Evolutionary conservation across 2,329 filamentous ascomycete genomes (phyloP).

Genomic region (Hypoxylon sp.): DNA sequence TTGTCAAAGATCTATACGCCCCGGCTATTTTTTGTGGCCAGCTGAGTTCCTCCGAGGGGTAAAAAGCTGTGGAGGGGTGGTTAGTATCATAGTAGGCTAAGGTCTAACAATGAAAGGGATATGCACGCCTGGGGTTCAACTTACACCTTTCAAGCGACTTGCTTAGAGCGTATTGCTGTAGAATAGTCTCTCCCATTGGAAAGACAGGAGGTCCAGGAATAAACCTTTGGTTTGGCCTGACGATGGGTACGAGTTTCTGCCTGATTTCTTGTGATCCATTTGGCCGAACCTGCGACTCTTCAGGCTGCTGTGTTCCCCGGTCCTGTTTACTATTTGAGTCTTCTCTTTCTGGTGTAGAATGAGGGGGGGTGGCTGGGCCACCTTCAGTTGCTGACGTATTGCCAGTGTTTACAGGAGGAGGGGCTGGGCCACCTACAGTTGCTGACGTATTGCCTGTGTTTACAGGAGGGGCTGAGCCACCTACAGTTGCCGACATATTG

Average conservation of each 20-base stretch:
- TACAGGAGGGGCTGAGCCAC: too few species aligned
- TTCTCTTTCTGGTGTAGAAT: too few species aligned
- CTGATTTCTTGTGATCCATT: neutral
- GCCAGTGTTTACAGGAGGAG: too few species aligned
- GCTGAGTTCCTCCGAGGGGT: constrained; percentile 27
- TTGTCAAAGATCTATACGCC: constrained; percentile 25
- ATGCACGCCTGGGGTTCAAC: constrained; percentile 23
- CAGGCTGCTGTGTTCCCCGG: too few species aligned
- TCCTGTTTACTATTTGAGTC: too few species aligned
- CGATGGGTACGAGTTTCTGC: constrained; percentile 39
- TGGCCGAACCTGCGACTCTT: neutral
- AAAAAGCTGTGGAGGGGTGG: constrained; percentile 39
- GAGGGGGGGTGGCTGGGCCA: too few species aligned
- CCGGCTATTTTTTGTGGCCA: constrained; percentile 25
- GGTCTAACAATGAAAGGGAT: neutral
- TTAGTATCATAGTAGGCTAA: constrained; percentile 37
- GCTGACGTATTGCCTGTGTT: too few species aligned
- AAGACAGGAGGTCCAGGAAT: constrained; percentile 54
- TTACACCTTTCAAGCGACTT: constrained; percentile 49
- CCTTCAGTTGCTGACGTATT: too few species aligned
- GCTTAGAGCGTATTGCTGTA: constrained; percentile 53
- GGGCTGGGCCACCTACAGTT: too few species aligned
- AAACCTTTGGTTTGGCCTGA: constrained; percentile 44
- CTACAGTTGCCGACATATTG: constrained; percentile 10
- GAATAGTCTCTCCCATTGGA: constrained; percentile 57